phyloP scores from a whole-genome alignment of 495 filamentous ascomycete species.

The Aspergillus panamensis region DNA sequence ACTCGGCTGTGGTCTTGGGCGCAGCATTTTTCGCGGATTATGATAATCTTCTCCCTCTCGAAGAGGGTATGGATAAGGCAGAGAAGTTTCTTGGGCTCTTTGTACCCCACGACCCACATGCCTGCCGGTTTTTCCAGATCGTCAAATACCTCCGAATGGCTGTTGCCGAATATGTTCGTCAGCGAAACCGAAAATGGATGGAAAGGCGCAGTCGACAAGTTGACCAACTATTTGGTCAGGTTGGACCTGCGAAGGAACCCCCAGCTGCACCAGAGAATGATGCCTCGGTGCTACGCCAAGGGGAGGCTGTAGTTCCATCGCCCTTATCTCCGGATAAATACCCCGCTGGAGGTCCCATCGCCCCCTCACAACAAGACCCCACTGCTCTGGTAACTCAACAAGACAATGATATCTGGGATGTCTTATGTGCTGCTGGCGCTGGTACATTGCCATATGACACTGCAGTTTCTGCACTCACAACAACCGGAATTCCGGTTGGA shows the following conservation, averaged over 20 bases:
- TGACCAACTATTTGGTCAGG: constrained; percentile 41
- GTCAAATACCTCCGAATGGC: constrained; percentile 58
- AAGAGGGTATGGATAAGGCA: constrained; percentile 54
- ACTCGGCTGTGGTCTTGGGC: constrained; percentile 63
- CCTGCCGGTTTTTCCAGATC: constrained; percentile 60
- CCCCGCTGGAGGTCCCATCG: constrained; percentile 11
- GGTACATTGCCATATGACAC: constrained; percentile 34
- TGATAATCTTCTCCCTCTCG: constrained; percentile 54
- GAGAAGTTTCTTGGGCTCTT: constrained; percentile 60
- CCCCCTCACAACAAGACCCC: constrained; percentile 14
- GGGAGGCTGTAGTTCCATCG: constrained; percentile 21
- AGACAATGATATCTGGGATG: constrained; percentile 32
- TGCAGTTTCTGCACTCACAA: constrained; percentile 50
- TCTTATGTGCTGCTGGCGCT: constrained; percentile 32
- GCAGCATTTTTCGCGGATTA: constrained; percentile 67
- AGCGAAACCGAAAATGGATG: constrained; percentile 37
- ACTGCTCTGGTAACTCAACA: constrained; percentile 14
- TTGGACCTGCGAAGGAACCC: constrained; percentile 25
- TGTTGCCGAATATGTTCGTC: constrained; percentile 43
- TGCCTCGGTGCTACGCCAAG: constrained; percentile 14
- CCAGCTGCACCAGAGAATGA: constrained; percentile 19
- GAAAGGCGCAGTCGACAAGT: constrained; percentile 37
- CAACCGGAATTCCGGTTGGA: constrained; percentile 40
- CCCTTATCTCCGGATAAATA: constrained; percentile 30
- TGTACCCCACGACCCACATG: constrained; percentile 60